Base-by-base conservation (phyloP, 1,284 basidiomycete genomes). In the Ceratorhiza oryzae-sativae region DNA sequence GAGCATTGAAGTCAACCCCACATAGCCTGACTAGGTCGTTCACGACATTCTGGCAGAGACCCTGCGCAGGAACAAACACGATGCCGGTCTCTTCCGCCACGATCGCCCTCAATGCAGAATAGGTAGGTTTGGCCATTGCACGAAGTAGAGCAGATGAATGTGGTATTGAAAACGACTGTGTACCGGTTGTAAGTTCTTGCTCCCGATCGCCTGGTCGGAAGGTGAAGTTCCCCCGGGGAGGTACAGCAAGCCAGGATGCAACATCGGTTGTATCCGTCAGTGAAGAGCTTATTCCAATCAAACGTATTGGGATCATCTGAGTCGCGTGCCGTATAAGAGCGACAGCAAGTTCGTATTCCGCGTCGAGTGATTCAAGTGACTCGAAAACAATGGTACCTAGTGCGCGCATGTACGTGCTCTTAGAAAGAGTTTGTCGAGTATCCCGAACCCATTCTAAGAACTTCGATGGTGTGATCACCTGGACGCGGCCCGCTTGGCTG, bases 121-220 rank as follows among this genome's bases (percentile, higher is more conserved):
- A 94, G 0, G 91, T 89, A 3, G 97, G 95, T 79, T 96, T 97
- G 59, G 92, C 86, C 91, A 99, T 97, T 1, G 90, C 86, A 77
- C 96, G 97, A 81, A 97, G 91, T 32, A 98, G 84, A 0, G 92
- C 90, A 0, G 90, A 86, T 3, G 95, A 97, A 77, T 97, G 90
- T 0, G 94, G 88, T 68, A 95, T 90, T 32, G 90, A 91, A 81
- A 98, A 98, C 0, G 93, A 86, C 74, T 93, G 90, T 25, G 90
- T 86, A 15, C 85, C 85, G 12, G 89, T 86, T 3, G 84, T 82
- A 20, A 99, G 83, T 0, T 93, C 86, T 75, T 94, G 91, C 71
- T 95, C 93, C 39, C 95, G 88, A 77, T 95, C 91, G 49, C 84
- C 87, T 0, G 95, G 92, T 12, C 87, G 84, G 83, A 99, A 98